Conservation (phyloP, 2,329 filamentous ascomycete species). For the Colletotrichum phormii region DNA sequence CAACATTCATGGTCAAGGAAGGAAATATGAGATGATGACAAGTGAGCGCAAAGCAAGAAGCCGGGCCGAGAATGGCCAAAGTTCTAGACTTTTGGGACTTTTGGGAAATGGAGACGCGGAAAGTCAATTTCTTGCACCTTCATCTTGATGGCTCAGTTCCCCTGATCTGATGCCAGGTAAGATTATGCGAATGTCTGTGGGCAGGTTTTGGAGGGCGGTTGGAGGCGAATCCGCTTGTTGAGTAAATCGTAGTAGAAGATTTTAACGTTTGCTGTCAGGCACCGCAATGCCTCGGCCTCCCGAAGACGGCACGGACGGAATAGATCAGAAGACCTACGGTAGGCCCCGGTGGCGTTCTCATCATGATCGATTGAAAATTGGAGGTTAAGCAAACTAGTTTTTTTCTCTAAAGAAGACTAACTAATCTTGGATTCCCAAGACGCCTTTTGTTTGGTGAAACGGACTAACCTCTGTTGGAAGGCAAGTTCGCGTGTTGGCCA, state of each 20-base stretch:
- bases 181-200: slow-evolving; percentile 23
- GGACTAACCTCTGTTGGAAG: background rate
- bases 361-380: background rate
- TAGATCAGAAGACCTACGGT: background rate
- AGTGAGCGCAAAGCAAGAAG: background rate
- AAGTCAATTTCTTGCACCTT: background rate
- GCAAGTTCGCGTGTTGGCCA: background rate
- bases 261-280: background rate
- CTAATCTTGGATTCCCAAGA: background rate
- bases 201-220: background rate
- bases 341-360: background rate
- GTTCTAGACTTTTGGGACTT: background rate
- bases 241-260: background rate
- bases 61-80: background rate
- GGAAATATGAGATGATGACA: background rate
- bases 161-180: background rate
- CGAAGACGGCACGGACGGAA: background rate
- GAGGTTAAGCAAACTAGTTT: background rate
- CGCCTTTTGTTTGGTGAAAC: background rate
- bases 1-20: background rate
- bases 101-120: background rate
- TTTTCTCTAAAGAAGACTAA: background rate
- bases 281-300: background rate
- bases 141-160: background rate
- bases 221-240: background rate